Evolutionary conservation across 495 filamentous ascomycete species (phyloP).

Genomic region (Xeromyces bisporus): DNA sequence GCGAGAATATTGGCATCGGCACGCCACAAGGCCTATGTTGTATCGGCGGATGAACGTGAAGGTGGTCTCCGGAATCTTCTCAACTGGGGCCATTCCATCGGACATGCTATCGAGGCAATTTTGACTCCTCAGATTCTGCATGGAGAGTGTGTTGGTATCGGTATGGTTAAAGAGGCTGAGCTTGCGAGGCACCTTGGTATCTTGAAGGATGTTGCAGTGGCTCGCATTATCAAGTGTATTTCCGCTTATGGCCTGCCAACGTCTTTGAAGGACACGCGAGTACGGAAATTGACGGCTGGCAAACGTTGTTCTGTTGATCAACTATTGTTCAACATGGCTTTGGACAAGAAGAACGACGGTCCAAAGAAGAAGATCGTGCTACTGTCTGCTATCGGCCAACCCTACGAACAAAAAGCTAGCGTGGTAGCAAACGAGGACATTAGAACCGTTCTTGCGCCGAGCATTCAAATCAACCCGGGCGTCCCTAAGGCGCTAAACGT

Average conservation of each 20-base stretch:
- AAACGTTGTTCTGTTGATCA: slow-evolving; percentile 87
- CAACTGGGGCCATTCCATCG: slow-evolving; percentile 97
- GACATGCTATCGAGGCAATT: slow-evolving; percentile 90
- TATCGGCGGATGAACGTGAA: slow-evolving; percentile 85
- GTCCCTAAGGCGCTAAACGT: slow-evolving; percentile 45
- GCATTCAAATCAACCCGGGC: slow-evolving; percentile 53
- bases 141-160: slow-evolving; percentile 88
- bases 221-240: slow-evolving; percentile 79
- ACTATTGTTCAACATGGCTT: slow-evolving; percentile 77
- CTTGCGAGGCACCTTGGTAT: slow-evolving; percentile 79
- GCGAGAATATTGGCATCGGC: slow-evolving; percentile 77
- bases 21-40: slow-evolving; percentile 80
- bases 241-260: slow-evolving; percentile 85
- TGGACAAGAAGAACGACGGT: slow-evolving; percentile 98
- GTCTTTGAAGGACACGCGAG: slow-evolving; percentile 66
- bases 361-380: slow-evolving; percentile 94
- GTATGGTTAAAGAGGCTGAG: slow-evolving; percentile 96
- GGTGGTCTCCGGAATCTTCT: slow-evolving; percentile 87
- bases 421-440: slow-evolving; percentile 79
- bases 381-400: slow-evolving; percentile 75
- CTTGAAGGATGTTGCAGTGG: slow-evolving; percentile 72
- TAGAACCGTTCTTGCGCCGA: slow-evolving; percentile 65
- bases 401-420: slow-evolving; percentile 71
- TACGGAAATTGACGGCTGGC: slow-evolving; percentile 67
- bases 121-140: slow-evolving; percentile 90